phyloP scores from a whole-genome alignment of 1,284 basidiomycete genomes.

The Amylostereum areolatum region DNA sequence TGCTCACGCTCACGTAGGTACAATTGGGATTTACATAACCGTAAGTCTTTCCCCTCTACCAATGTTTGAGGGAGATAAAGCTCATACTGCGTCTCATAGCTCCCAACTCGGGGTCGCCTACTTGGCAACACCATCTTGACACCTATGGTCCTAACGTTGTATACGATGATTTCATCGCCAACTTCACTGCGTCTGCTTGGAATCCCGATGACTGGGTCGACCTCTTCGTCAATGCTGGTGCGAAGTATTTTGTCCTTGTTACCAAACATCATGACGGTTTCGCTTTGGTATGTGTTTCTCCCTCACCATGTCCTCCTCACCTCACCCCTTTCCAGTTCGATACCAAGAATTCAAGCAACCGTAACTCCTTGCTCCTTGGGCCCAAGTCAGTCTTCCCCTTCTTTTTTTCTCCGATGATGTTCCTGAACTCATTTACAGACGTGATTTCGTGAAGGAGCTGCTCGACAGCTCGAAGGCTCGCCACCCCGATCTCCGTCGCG shows the following conservation, averaged over 20 bases:
- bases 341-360: conserved; percentile 42
- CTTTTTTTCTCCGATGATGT: neutral
- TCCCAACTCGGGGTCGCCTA: conserved; percentile 28
- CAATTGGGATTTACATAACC: conserved; percentile 37
- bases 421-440: conserved; percentile 16
- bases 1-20: conserved; percentile 1
- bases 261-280: conserved; percentile 52
- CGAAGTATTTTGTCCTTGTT: conserved; percentile 57
- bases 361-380: conserved; percentile 42
- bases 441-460: conserved; percentile 49
- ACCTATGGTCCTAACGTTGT: conserved; percentile 41
- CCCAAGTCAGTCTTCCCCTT: conserved; percentile 22
- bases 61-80: neutral
- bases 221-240: conserved; percentile 48
- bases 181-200: conserved; percentile 47
- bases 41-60: conserved; percentile 3
- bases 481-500: conserved; percentile 43
- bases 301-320: too few relatives aligned
- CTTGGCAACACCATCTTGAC: conserved; percentile 43
- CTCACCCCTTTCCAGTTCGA: conserved; percentile 31
- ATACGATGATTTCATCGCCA: conserved; percentile 54
- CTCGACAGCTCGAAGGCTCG: conserved; percentile 42
- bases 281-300: conserved; percentile 24
- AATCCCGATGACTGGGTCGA: conserved; percentile 50
- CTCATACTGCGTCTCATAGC: conserved; percentile 4